phyloP scores from a whole-genome alignment of 345 rosid species.

The Clausena lansium region DNA sequence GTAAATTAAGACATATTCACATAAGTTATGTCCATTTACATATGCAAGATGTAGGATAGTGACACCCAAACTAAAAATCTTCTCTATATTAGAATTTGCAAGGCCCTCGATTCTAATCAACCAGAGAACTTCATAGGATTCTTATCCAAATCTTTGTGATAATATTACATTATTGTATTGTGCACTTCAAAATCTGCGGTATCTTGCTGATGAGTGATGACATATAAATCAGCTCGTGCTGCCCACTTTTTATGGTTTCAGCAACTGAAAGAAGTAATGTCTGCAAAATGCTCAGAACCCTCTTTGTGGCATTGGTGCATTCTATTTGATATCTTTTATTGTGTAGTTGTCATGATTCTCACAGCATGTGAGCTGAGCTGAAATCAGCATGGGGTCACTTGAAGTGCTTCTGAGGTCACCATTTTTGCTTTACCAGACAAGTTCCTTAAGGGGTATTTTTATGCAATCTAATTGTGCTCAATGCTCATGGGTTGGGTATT shows the following conservation, averaged over 20 bases:
- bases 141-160: not conserved
- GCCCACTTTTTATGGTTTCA: not conserved
- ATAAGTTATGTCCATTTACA: too few relatives aligned
- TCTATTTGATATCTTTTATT: not conserved
- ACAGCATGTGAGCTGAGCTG: not conserved
- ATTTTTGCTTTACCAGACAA: not conserved
- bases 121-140: constrained; percentile 2
- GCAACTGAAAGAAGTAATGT: not conserved
- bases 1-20: too few relatives aligned
- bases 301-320: not conserved
- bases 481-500: not conserved
- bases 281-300: not conserved
- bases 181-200: not conserved
- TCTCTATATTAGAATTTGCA: not conserved
- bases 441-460: not conserved
- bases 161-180: not conserved
- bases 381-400: not conserved
- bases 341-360: not conserved
- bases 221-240: not conserved
- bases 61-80: too few relatives aligned
- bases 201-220: not conserved
- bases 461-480: not conserved
- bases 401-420: not conserved
- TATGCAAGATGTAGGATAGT: too few relatives aligned
- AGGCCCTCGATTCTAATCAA: not conserved